Percentiles rank a stretch among this genome's conserved stretches.
phyloP scores from a whole-genome alignment of 106 monocot genomes.

The Amphibolis antarctica region DNA sequence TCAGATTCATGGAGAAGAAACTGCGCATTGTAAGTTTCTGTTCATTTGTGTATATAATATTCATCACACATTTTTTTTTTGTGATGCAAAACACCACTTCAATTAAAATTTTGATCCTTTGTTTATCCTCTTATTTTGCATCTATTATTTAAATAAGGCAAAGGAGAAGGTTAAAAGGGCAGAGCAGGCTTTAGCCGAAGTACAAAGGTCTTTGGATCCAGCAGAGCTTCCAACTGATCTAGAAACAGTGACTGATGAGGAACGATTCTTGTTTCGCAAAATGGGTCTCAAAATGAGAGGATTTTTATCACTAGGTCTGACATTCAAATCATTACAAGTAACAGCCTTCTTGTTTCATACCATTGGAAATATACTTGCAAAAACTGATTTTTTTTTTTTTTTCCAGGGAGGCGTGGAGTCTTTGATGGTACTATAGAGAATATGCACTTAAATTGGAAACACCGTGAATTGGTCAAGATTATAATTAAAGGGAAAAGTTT shows the following conservation, averaged over 20 bases:
- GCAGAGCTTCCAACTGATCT: slow-evolving; percentile 80
- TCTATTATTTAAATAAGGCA: slow-evolving; percentile 31
- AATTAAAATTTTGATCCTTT: background rate
- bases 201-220: slow-evolving; percentile 65
- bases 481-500: slow-evolving; percentile 76
- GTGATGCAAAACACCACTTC: background rate
- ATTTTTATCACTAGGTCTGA: slow-evolving; percentile 51
- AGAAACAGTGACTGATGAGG: slow-evolving; percentile 93
- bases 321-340: background rate
- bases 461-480: slow-evolving; percentile 72
- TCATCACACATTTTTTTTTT: background rate
- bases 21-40: slow-evolving; percentile 41
- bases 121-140: background rate
- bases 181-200: slow-evolving; percentile 76
- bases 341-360: background rate
- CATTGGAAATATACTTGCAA: background rate
- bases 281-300: slow-evolving; percentile 82
- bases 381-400: background rate
- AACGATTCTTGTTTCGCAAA: slow-evolving; percentile 63
- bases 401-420: slow-evolving; percentile 61
- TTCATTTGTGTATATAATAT: background rate
- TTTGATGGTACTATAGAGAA: slow-evolving; percentile 89
- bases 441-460: slow-evolving; percentile 89
- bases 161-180: slow-evolving; percentile 64
- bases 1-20: slow-evolving; percentile 58